A percentile compares a stretch with the other conserved stretches of the same genome.
Conservation (phyloP, 352 stramenopile species). For the Globisporangium echinulatum region DNA sequence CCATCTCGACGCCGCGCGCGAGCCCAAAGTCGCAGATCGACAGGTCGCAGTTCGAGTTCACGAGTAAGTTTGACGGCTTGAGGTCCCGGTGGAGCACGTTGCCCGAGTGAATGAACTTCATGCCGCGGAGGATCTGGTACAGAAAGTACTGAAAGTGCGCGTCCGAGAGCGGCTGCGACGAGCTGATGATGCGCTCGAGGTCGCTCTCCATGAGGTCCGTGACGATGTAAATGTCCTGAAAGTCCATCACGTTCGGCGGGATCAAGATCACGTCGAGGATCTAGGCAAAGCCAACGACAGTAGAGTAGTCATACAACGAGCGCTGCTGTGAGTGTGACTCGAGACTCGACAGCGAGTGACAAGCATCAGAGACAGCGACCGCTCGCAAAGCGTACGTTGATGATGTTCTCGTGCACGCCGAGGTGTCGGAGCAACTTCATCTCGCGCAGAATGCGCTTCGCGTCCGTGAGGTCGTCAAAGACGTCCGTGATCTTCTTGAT, state of each 20-base stretch:
- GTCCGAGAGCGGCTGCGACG: slow-evolving; percentile 78
- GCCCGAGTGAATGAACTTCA: slow-evolving; percentile 98
- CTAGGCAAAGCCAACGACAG: slow-evolving; percentile 14
- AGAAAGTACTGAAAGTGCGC: slow-evolving; percentile 88
- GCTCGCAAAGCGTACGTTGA: slow-evolving; percentile 42
- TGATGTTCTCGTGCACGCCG: slow-evolving; percentile 89
- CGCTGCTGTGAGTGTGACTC: no score
- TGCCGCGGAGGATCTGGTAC: slow-evolving; percentile 90
- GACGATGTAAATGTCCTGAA: slow-evolving; percentile 89
- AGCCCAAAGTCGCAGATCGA: slow-evolving; percentile 92
- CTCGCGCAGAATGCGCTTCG: slow-evolving; percentile 90
- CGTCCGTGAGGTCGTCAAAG: slow-evolving; percentile 90
- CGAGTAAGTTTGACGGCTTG: slow-evolving; percentile 86
- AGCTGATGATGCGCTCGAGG: slow-evolving; percentile 89
- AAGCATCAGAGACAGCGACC: no score
- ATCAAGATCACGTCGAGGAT: slow-evolving; percentile 82
- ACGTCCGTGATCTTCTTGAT: slow-evolving; percentile 93
- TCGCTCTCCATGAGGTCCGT: slow-evolving; percentile 91
- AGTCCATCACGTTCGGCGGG: slow-evolving; percentile 80
- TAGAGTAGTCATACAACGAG: no score
- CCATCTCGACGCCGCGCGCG: slow-evolving; percentile 83
- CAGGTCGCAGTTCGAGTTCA: slow-evolving; percentile 89
- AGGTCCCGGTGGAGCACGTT: slow-evolving; percentile 91
- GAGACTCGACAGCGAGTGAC: no score
- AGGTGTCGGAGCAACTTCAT: slow-evolving; percentile 92